Percentiles rank a stretch among this genome's conserved stretches.
Evolutionary conservation across 495 filamentous ascomycete species (phyloP).

Genomic region (Chlorociboria aeruginascens): DNA sequence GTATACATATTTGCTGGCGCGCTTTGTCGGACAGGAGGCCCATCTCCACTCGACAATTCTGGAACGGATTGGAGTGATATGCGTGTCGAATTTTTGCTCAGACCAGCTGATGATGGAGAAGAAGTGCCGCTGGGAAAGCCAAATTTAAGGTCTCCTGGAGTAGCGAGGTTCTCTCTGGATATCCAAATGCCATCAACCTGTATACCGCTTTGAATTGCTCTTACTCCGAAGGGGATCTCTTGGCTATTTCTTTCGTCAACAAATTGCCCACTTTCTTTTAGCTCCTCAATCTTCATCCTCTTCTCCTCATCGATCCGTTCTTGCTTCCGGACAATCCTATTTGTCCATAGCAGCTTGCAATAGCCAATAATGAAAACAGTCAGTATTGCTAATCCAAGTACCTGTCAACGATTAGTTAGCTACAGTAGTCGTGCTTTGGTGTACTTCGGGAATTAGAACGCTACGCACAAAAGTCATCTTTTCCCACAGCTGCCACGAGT

Average conservation of each 20-base stretch:
- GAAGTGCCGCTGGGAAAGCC: slow-evolving; percentile 12
- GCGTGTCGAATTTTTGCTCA: too few relatives aligned
- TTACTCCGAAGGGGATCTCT: slow-evolving; percentile 79
- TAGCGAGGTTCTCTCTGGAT: slow-evolving; percentile 50
- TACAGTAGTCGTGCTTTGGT: background rate
- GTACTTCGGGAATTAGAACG: background rate
- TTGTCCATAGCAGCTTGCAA: slow-evolving; percentile 48
- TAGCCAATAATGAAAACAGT: slow-evolving; percentile 39
- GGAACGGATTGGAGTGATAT: too few relatives aligned
- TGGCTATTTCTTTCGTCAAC: slow-evolving; percentile 22
- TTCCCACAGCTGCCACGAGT: slow-evolving; percentile 74
- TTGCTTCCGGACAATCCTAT: slow-evolving; percentile 52
- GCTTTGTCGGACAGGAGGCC: background rate
- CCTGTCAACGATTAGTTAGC: slow-evolving; percentile 19
- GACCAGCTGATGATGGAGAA: background rate
- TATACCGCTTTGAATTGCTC: slow-evolving; percentile 76
- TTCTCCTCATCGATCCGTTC: slow-evolving; percentile 52
- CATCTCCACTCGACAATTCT: background rate
- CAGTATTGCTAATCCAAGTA: slow-evolving; percentile 35
- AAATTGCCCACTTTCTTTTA: slow-evolving; percentile 38
- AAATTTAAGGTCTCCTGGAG: slow-evolving; percentile 9
- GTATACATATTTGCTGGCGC: background rate
- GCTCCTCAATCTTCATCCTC: slow-evolving; percentile 35
- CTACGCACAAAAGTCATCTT: slow-evolving; percentile 77
- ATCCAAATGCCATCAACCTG: slow-evolving; percentile 86